phyloP scores from a whole-genome alignment of 169 alveolate genomes.

The Plasmodium adleri region DNA sequence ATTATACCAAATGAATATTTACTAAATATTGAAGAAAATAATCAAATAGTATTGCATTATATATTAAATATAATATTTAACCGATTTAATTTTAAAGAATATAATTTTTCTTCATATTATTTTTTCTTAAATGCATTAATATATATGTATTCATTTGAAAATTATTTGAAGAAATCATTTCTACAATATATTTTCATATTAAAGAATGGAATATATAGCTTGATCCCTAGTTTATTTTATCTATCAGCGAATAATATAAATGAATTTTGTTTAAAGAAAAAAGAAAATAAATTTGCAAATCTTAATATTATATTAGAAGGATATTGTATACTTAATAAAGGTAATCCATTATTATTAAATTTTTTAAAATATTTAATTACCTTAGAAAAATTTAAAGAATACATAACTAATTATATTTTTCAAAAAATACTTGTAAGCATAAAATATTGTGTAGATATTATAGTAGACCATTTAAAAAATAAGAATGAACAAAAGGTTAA shows the following conservation, averaged over 20 bases:
- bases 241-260: constrained; percentile 51
- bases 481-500: constrained; percentile 3
- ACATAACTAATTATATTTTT: constrained; percentile 30
- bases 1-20: constrained; percentile 36
- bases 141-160: constrained; percentile 45
- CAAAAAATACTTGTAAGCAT: constrained; percentile 34
- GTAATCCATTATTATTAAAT: constrained; percentile 51
- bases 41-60: constrained; percentile 14
- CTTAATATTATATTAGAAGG: constrained; percentile 60
- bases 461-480: constrained; percentile 24
- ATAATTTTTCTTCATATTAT: constrained; percentile 57
- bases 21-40: constrained; percentile 25
- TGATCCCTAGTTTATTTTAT: constrained; percentile 52
- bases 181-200: constrained; percentile 56
- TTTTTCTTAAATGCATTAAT: constrained; percentile 59
- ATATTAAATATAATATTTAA: constrained; percentile 54
- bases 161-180: constrained; percentile 37
- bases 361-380: constrained; percentile 11
- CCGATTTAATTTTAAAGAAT: constrained; percentile 73
- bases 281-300: constrained; percentile 54
- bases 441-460: constrained; percentile 30
- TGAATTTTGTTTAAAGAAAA: constrained; percentile 65
- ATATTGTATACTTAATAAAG: constrained; percentile 21
- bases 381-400: constrained; percentile 2
- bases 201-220: constrained; percentile 49